Evolutionary conservation across 192 early-diverging fungal species (phyloP), one percentile per base, ranked within the genome.

Genomic region (Spizellomyces sp.): DNA sequence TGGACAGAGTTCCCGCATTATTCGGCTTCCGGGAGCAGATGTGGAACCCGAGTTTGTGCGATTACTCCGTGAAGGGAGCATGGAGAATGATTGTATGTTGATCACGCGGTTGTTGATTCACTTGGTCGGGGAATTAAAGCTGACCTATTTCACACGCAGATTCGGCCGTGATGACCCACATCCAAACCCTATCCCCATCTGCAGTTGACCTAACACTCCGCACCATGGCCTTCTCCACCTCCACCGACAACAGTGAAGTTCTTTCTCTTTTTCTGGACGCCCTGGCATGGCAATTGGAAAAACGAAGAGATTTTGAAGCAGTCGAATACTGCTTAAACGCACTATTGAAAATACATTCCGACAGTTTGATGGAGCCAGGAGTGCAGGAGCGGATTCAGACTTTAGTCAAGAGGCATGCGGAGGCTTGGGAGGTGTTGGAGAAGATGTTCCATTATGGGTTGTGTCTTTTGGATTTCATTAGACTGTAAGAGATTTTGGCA

Each of bases 181-280:
- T 92, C 45, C 90, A 93, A 74, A 74, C 82, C 12, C 84, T 98
- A 63, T 87, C 87, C 50, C 96, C 96, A 9, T 90, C 95, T 2
- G 89, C 88, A 0, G 80, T 95, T 57, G 95, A 98, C 67, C 76
- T 95, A 27, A 94, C 96, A 73, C 80, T 98, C 67, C 84, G 95
- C 14, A 88, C 89, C 36, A 78, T 96, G 67, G 83, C 84, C 6
- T 74, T 90, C 2, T n/a, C 14, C 50, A 54, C 17, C 0, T 54
- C 50, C 50, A 54, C 50, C 12, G 50, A 54, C 4, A n/a, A 12
- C 12, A n/a, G 2, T 54, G 50, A 54, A 12, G 14, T 19, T n/a
- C 17, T 54, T n/a, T 54, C 50, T 2, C 14, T 12, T 0, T 93
- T 96, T 67, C 66, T 96, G 47, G 77, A 84, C 56, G 90, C 92